Evolutionary conservation across 768 basidiomycete genomes (phyloP).

Genomic region (Psilocybe azurescens): DNA sequence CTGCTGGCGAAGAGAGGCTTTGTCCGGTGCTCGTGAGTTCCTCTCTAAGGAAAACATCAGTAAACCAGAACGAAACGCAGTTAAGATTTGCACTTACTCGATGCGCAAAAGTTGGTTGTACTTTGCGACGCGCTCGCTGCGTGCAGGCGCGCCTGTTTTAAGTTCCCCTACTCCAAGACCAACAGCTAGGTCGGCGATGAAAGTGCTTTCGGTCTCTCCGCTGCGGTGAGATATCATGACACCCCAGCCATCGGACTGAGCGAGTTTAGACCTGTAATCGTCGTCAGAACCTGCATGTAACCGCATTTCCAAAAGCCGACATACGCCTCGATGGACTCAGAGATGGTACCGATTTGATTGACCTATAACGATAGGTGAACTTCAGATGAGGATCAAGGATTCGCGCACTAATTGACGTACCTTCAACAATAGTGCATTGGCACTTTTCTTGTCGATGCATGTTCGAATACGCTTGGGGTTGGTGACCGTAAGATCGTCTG

Average conservation of each 20-base stretch:
- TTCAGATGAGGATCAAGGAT: neutral
- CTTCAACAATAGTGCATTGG: slow-evolving; percentile 16
- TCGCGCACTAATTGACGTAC: neutral
- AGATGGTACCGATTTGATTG: slow-evolving; percentile 19
- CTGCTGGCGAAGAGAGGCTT: slow-evolving; percentile 70
- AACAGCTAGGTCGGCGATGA: slow-evolving; percentile 65
- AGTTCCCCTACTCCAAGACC: slow-evolving; percentile 15
- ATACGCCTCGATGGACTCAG: slow-evolving; percentile 18
- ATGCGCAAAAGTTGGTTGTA: slow-evolving; percentile 19
- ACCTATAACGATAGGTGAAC: neutral
- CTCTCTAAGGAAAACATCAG: slow-evolving; percentile 53
- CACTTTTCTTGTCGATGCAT: slow-evolving; percentile 14
- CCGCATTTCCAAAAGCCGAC: neutral
- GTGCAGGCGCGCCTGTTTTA: slow-evolving; percentile 13
- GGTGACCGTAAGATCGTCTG: slow-evolving; percentile 20
- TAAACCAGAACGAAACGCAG: neutral
- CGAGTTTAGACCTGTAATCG: slow-evolving; percentile 49
- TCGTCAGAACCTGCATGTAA: neutral
- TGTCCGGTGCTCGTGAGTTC: slow-evolving; percentile 68
- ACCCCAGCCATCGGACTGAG: slow-evolving; percentile 92
- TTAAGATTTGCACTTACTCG: slow-evolving; percentile 17
- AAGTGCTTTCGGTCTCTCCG: slow-evolving; percentile 93
- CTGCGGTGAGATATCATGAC: slow-evolving; percentile 97
- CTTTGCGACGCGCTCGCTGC: slow-evolving; percentile 16
- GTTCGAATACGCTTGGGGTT: slow-evolving; percentile 16